phyloP scores from a whole-genome alignment of 2,329 filamentous ascomycete species.

The Fonsecaea pedrosoi region DNA sequence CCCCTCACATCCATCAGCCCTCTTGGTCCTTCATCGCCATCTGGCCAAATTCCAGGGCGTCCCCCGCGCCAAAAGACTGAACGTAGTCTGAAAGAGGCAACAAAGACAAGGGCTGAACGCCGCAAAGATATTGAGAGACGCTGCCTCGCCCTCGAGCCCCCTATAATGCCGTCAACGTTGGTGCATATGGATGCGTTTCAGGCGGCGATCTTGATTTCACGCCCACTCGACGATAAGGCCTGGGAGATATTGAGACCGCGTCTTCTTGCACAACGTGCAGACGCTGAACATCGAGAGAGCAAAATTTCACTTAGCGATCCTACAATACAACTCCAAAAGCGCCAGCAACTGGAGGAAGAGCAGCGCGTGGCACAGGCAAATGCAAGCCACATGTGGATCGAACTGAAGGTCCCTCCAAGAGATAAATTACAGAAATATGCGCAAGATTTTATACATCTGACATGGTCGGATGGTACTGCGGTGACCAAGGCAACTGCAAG shows the following conservation, averaged over 20 bases:
- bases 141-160: conserved; percentile 69
- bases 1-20: background rate
- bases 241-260: conserved; percentile 74
- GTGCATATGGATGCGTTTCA: conserved; percentile 76
- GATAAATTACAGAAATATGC: conserved; percentile 70
- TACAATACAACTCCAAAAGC: conserved; percentile 54
- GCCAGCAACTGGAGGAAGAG: conserved; percentile 56
- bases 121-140: conserved; percentile 74
- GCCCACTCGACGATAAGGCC: conserved; percentile 70
- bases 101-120: conserved; percentile 54
- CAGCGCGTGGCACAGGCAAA: conserved; percentile 63
- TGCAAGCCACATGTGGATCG: conserved; percentile 73
- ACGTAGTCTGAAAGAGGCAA: conserved; percentile 29
- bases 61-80: conserved; percentile 23
- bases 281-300: conserved; percentile 65
- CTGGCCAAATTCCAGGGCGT: background rate
- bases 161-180: conserved; percentile 67
- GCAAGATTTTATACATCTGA: conserved; percentile 70
- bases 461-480: conserved; percentile 69
- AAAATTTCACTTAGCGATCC: conserved; percentile 35
- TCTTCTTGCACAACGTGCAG: conserved; percentile 68
- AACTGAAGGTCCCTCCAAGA: conserved; percentile 70
- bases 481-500: conserved; percentile 69
- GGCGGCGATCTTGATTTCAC: conserved; percentile 72
- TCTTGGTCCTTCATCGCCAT: background rate